Base-by-base conservation (phyloP, 2,329 filamentous ascomycete species). In the Chaetothyriales sp. region DNA sequence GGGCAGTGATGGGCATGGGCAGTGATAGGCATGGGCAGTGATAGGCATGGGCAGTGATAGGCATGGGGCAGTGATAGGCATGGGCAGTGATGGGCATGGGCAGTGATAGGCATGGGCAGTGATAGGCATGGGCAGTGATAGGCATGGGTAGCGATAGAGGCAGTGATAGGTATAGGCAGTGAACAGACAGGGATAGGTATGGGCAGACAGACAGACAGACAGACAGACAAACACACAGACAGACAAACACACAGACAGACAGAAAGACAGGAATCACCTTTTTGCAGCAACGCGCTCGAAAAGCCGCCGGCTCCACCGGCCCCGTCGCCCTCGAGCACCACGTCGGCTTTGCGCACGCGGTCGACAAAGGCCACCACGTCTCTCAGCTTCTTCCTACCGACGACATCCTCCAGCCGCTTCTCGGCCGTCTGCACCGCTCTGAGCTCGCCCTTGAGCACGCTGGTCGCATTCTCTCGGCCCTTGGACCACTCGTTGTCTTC, bases 351-450 rank as follows among this genome's bases (percentile, higher is more conserved):
- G 25, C 89, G 77, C 3, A 92, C 86, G 62, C 86, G 87, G 65
- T 98, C 92, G 40, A 98, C 83, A 67, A 95, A 98, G 8, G 72
- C 70, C 73, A 95, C 85, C 1, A 97, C 92, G 65, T 98, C 92
- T 58, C 78, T 85, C 33, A 95, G 73, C 68, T 94, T 95, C 60
- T 86, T 81, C 54, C 82, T 82, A 1, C 90, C 92, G 47, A 95
- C 81, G 18, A 73, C 71, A 22, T 81, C 77, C 70, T 97, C 90
- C 2, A 95, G 77, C 19, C 74, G 72, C 65, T 83, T 86, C 49
- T 87, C 71, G 0, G 90, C 89, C 4, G 76, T 72, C 62, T 97
- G 89, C 60, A 88, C 94, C 20, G 89, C 86, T 53, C 80, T 77
- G 3, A 98, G 74, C 66, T 98, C 92, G 48, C 84, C 82, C 67